Evolutionary conservation across 306 rosid genomes (phyloP), one percentile per base, ranked within the genome.

Genomic region (Phaseolus lunatus): DNA sequence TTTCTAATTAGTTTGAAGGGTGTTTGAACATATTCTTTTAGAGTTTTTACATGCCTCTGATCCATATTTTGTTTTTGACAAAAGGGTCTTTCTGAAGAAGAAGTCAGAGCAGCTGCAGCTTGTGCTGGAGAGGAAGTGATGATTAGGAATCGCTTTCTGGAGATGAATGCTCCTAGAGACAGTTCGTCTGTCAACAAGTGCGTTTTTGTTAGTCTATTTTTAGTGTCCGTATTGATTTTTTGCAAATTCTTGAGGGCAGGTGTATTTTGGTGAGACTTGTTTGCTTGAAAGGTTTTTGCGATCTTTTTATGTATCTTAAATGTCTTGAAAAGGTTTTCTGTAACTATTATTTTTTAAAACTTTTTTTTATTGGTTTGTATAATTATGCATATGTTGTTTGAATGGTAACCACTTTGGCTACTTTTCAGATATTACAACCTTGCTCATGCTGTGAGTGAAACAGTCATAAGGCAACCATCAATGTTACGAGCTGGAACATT

Each of bases 1-100:
- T 76, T 71, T 48, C 52, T 9, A 45, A 37, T 56, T 77, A 52
- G 45, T 77, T 78, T 58, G 54, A 22, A 52, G 22, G 81, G 56
- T 71, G 67, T 52, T 26, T 67, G 35, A 81, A 49, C 48, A 29
- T 67, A 29, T 53, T 85, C 29, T 63, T 27, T 37, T 18, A 50
- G 19, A 50, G 53, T 20, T 52, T 73, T 61, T 67, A 41, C 9
- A 22, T 41, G 48, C 70, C 69, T 45, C 71, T 85, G 44, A 78
- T 73, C 43, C 47, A 24, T 81, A 62, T 68, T 77, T 56, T 82
- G 49, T 82, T 70, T 52, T 69, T 67, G 50, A 83, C 72, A 54
- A 73, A 76, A 96, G 99, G 99, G 99, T 71, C 98, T 96, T 68
- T 91, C 98, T 16, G 99, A 96, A 87, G 99, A 96, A 93, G 99